Conservation (phyloP, 306 rosid genomes). For the Ormosia emarginata region DNA sequence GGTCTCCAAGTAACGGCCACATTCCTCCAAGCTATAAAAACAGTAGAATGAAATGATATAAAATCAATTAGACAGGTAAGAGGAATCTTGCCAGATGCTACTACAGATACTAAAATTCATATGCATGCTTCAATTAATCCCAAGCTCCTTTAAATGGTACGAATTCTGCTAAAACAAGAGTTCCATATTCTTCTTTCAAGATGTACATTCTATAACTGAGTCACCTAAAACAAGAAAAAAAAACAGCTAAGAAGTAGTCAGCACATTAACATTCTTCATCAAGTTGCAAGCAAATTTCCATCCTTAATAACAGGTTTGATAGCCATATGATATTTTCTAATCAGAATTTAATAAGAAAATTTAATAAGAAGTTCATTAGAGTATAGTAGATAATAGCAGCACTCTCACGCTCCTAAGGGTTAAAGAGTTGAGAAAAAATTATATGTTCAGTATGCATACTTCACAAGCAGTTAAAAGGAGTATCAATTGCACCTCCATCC, state of each 20-base stretch:
- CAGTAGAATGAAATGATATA: conserved; percentile 14
- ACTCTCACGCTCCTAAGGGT: not conserved
- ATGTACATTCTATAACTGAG: not conserved
- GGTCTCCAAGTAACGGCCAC: conserved; percentile 97
- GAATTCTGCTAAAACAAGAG: not conserved
- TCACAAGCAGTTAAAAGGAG: conserved; percentile 21
- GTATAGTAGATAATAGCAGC: not conserved
- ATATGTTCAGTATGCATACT: conserved; percentile 1
- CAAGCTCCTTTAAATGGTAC: not conserved
- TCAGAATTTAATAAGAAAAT: not conserved
- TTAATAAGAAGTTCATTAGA: not conserved
- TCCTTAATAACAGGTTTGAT: conserved; percentile 8
- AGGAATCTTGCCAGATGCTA: conserved; percentile 18
- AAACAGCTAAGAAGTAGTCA: not conserved
- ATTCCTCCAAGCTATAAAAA: conserved; percentile 81
- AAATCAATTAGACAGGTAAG: conserved; percentile 10
- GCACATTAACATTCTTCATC: not conserved
- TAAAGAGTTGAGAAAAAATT: not conserved
- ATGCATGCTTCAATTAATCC: not conserved
- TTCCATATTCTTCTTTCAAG: not conserved
- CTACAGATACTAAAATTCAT: conserved; percentile 11
- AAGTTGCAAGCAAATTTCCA: not conserved
- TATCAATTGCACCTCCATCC: conserved; percentile 76
- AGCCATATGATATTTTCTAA: not conserved
- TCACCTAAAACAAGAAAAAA: not conserved